Evolutionary conservation across 371 early-diverging fungal species (phyloP), one percentile per base, ranked within the genome.

Genomic region (Mortierella sp.): DNA sequence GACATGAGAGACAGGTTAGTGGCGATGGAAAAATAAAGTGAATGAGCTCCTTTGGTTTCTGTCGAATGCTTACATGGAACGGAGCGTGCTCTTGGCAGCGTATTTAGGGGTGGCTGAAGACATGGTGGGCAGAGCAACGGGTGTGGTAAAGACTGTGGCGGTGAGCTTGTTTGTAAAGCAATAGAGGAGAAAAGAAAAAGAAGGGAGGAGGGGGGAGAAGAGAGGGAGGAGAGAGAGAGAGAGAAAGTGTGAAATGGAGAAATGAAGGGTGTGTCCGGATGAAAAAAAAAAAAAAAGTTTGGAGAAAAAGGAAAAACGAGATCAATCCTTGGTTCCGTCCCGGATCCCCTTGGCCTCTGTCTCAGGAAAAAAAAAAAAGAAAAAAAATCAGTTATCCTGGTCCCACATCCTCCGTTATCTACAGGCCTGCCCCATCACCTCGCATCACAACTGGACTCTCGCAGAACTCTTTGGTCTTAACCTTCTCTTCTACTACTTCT

Each of bases 41-140:
- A 26, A 26, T 7, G 12, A 18, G 4, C 23, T 26, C 15, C 19
- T 3, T 47, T 46, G 28, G 26, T 30, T 25, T 18, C n/a, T n/a
- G n/a, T 28, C 26, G 19, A 6, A 21, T 21, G 11, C 72, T 57
- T 77, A 77, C 79, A 77, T 43, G 15, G 72, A 66, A 56, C 79
- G 79, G 18, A 72, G 37, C 2, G 79, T 69, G 55, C 77, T 76
- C 66, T 77, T 77, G 30, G 79, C 79, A 43, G 79, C 79, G 51
- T 77, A 77, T 68, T 72, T 77, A 6, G 79, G 79, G 23, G 79
- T 72, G 21, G 76, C 71, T 53, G 50, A 62, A 15, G 79, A 68
- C 79, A 77, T 75, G 63, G 63, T 44, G 52, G 19, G 21, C 15
- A 26, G 47, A 47, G 48, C 15, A 30, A 57, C 2, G 30, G 26